Conservation (phyloP, 805 yeast genomes). For the Candida boidinii region DNA sequence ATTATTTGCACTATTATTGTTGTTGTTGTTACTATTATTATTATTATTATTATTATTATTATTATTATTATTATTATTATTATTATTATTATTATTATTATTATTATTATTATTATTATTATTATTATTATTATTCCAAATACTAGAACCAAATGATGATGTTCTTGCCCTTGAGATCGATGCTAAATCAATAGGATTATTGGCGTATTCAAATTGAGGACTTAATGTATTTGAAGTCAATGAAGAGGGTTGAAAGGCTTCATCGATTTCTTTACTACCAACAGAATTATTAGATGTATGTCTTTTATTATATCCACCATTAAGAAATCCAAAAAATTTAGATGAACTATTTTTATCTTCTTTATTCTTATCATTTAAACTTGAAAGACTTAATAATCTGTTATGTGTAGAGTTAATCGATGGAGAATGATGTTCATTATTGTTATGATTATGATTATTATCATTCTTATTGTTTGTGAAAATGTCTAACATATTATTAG, state of each 20-base stretch:
- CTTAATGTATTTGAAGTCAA: slow-evolving; percentile 3
- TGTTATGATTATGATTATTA: not conserved
- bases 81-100: not conserved
- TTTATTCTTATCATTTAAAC: not conserved
- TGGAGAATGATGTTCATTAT: too few relatives aligned
- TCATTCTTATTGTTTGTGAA: not conserved
- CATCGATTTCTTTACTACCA: slow-evolving; percentile 1
- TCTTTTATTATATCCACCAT: slow-evolving; percentile 3
- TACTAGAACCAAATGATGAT: slow-evolving; percentile 26
- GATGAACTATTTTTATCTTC: too few relatives aligned
- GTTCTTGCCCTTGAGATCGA: slow-evolving; percentile 22
- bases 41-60: too few relatives aligned
- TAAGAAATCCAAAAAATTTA: too few relatives aligned
- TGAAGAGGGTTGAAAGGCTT: slow-evolving; percentile 1
- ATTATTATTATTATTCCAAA: slow-evolving; percentile 20
- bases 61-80: too few relatives aligned
- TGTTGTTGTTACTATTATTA: slow-evolving; percentile 6
- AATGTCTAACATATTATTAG: slow-evolving; percentile 1
- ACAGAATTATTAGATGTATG: slow-evolving; percentile 8
- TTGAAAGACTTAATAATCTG: not conserved
- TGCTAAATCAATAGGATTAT: slow-evolving; percentile 7
- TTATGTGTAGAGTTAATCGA: not conserved
- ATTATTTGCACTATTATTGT: slow-evolving; percentile 5
- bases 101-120: slow-evolving; percentile 10
- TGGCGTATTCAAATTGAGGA: slow-evolving; percentile 4